These are phyloP conservation scores for Phytophthora pluvialis DNA, from an alignment of 352 stramenopile species.

Conservation along the genomic window DNA sequence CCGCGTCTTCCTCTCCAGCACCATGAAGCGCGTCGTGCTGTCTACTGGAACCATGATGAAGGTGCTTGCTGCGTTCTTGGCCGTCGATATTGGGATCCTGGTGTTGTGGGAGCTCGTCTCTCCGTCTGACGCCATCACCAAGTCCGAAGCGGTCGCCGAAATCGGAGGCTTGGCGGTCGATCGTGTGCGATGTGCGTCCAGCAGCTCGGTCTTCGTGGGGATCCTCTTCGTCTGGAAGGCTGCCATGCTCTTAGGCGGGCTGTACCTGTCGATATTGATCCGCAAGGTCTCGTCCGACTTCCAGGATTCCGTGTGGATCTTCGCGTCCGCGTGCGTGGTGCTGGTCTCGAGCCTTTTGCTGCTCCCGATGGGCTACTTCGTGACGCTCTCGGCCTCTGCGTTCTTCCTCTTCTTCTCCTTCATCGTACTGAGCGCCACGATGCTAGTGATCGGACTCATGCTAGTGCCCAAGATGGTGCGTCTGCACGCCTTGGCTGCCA, in stretches of 20 bases:
- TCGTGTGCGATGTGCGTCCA: constrained; percentile 36
- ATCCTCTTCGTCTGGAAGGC: constrained; percentile 56
- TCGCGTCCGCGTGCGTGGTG: constrained; percentile 49
- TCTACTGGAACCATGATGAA: constrained; percentile 51
- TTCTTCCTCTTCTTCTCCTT: constrained; percentile 50
- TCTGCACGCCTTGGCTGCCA: constrained; percentile 25
- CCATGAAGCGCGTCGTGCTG: constrained; percentile 53
- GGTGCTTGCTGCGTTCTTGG: constrained; percentile 41
- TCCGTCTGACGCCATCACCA: constrained; percentile 18
- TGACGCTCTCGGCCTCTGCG: constrained; percentile 39
- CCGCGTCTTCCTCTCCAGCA: constrained; percentile 47
- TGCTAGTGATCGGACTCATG: constrained; percentile 46
- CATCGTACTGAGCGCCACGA: constrained; percentile 35
- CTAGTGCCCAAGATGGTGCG: constrained; percentile 42
- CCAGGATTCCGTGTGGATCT: constrained; percentile 63
- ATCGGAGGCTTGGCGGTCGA: constrained; percentile 39
- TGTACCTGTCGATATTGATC: constrained; percentile 64
- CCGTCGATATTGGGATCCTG: constrained; percentile 46
- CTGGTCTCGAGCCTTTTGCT: constrained; percentile 48
- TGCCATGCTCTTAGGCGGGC: constrained; percentile 40
- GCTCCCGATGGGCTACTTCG: constrained; percentile 54
- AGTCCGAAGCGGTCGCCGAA: constrained; percentile 14
- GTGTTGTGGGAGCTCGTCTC: constrained; percentile 38
- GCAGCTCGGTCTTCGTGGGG: constrained; percentile 42
- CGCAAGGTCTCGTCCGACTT: constrained; percentile 58